phyloP scores from a whole-genome alignment of 169 alveolate genomes.

The Theileria orientalis region DNA sequence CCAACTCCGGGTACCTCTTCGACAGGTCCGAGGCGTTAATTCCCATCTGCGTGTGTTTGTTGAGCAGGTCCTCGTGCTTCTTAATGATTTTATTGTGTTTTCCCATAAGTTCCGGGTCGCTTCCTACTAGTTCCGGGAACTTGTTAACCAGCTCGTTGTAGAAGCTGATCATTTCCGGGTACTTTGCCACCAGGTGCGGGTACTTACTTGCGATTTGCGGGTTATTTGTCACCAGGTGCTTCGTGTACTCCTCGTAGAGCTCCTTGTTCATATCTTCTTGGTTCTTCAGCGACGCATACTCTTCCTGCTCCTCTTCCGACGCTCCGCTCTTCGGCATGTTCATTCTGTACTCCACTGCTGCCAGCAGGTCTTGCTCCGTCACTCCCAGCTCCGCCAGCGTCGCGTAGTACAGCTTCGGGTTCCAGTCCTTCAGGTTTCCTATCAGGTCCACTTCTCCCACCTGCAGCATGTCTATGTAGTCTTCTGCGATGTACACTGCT shows the following conservation, averaged over 20 bases:
- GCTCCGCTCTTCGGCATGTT: conserved; percentile 8
- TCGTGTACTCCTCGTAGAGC: too few species aligned
- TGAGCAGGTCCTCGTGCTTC: not conserved
- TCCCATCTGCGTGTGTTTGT: too few species aligned
- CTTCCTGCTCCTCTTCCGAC: not conserved
- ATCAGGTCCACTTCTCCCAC: conserved; percentile 78
- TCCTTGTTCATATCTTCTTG: not conserved
- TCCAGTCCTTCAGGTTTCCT: conserved; percentile 73
- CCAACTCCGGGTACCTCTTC: not conserved
- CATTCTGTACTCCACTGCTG: conserved; percentile 8
- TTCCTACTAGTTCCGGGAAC: too few species aligned
- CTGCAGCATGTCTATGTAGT: conserved; percentile 81
- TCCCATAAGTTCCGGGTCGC: too few species aligned
- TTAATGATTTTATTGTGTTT: too few species aligned
- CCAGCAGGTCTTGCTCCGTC: conserved; percentile 71
- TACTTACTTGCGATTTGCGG: not conserved
- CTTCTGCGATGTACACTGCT: conserved; percentile 87
- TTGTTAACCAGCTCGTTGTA: not conserved
- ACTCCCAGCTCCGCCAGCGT: conserved; percentile 72
- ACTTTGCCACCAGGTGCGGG: too few species aligned
- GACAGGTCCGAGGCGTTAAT: not conserved
- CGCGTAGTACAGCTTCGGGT: conserved; percentile 71
- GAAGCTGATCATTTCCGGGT: not conserved
- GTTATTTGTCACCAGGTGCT: too few species aligned
- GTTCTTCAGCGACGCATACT: not conserved